Evolutionary conservation across 495 filamentous ascomycete species (phyloP).

Genomic region (Hypoxylon fuscum): DNA sequence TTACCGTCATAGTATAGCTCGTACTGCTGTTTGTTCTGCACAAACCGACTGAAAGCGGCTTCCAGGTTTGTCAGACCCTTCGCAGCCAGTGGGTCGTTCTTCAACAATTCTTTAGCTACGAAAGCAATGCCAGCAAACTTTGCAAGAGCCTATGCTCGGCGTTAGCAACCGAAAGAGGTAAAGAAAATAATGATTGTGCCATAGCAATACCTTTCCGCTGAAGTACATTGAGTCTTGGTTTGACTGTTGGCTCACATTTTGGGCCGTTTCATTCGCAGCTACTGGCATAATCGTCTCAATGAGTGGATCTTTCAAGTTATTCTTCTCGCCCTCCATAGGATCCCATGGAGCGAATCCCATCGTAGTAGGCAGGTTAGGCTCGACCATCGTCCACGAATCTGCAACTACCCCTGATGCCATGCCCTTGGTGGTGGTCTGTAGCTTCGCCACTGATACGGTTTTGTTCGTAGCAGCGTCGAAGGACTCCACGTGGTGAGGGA

Average conservation of each 20-base stretch:
- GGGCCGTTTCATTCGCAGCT: constrained; percentile 71
- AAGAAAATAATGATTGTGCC: neutral
- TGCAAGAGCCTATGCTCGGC: constrained; percentile 68
- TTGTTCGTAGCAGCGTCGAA: constrained; percentile 69
- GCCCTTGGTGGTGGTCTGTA: constrained; percentile 90
- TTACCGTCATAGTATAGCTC: constrained; percentile 82
- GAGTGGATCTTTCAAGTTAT: constrained; percentile 60
- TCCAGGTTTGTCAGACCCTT: constrained; percentile 74
- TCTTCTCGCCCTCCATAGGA: constrained; percentile 58
- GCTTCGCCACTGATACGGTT: constrained; percentile 64
- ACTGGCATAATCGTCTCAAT: constrained; percentile 64
- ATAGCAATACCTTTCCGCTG: constrained; percentile 74
- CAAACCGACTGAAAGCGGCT: constrained; percentile 77
- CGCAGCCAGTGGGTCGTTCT: constrained; percentile 66
- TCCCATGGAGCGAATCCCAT: constrained; percentile 84
- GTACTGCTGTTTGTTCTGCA: constrained; percentile 77
- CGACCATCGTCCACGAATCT: constrained; percentile 82
- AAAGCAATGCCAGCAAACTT: constrained; percentile 84
- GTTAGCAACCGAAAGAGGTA: constrained; percentile 37
- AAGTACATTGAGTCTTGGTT: constrained; percentile 94
- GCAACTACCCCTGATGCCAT: constrained; percentile 74
- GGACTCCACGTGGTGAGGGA: constrained; percentile 84
- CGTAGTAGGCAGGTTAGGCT: constrained; percentile 72
- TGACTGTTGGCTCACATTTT: constrained; percentile 75
- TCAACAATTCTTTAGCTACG: constrained; percentile 71